A percentile compares a stretch with the other conserved stretches of the same genome.
phyloP scores from a whole-genome alignment of 306 rosid species.

The Prinsepia uniflora region DNA sequence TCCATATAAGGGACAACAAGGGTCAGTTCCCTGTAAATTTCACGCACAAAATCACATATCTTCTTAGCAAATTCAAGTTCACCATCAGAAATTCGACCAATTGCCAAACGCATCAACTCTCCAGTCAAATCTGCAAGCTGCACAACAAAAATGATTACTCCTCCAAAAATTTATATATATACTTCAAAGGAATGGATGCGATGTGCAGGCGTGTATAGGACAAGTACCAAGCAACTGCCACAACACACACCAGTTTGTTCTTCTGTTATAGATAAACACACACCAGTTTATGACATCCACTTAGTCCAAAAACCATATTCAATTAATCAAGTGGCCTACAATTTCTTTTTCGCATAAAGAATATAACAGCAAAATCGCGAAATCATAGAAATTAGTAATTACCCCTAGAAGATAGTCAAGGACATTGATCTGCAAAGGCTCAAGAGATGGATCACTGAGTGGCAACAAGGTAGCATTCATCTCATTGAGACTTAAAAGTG shows the following conservation, averaged over 20 bases:
- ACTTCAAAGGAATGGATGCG: background rate
- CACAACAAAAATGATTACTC: slow-evolving; percentile 30
- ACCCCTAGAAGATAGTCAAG: slow-evolving; percentile 97
- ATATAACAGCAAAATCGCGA: slow-evolving; percentile 2
- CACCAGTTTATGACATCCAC: background rate
- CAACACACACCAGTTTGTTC: too few species aligned
- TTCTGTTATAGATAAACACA: background rate
- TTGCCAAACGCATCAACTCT: slow-evolving; percentile 96
- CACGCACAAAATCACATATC: slow-evolving; percentile 85
- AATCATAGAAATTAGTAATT: slow-evolving; percentile 10
- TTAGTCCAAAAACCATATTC: background rate
- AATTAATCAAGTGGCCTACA: background rate
- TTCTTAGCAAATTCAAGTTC: slow-evolving; percentile 77
- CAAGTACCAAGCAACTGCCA: too few species aligned
- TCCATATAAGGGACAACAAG: slow-evolving; percentile 84
- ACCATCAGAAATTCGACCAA: slow-evolving; percentile 89
- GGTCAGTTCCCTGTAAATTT: slow-evolving; percentile 81
- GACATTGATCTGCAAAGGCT: slow-evolving; percentile 81
- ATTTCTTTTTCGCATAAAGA: background rate
- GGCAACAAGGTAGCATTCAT: slow-evolving; percentile 62
- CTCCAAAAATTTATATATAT: background rate
- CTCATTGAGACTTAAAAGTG: slow-evolving; percentile 83
- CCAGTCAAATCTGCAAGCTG: slow-evolving; percentile 98
- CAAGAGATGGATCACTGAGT: slow-evolving; percentile 65
- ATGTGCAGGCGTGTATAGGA: background rate